Conservation (phyloP, 257 asterid species). For the Schizonepeta tenuifolia region DNA sequence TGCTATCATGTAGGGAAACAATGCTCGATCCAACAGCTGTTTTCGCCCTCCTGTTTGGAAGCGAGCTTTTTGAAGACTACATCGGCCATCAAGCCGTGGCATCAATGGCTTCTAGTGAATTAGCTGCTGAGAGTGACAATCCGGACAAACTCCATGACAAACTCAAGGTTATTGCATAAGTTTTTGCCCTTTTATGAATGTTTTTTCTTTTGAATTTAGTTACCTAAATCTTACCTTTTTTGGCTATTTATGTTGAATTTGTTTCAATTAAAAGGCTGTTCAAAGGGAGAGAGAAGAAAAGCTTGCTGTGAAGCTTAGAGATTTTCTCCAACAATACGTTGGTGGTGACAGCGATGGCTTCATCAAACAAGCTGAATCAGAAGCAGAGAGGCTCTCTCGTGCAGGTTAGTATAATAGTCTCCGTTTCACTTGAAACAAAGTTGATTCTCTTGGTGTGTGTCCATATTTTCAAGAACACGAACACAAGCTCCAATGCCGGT, state of each 20-base stretch:
- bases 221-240: not conserved
- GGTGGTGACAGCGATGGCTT: slow-evolving; percentile 81
- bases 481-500: not conserved
- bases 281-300: slow-evolving; percentile 93
- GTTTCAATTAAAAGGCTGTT: slow-evolving; percentile 55
- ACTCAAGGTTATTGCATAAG: slow-evolving; percentile 54
- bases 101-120: slow-evolving; percentile 87
- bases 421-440: not conserved
- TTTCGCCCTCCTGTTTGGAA: slow-evolving; percentile 90
- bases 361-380: slow-evolving; percentile 69
- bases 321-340: slow-evolving; percentile 53
- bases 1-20: slow-evolving; percentile 52
- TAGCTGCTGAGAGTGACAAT: slow-evolving; percentile 54
- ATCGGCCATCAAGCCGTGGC: slow-evolving; percentile 84
- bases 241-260: too few species aligned
- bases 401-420: slow-evolving; percentile 66
- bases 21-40: slow-evolving; percentile 96
- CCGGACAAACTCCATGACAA: slow-evolving; percentile 65
- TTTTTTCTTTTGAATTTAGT: not conserved
- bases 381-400: slow-evolving; percentile 75
- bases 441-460: not conserved
- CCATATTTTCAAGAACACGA: not conserved
- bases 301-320: slow-evolving; percentile 70
- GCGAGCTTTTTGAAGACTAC: slow-evolving; percentile 90
- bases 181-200: not conserved